A percentile compares a stretch with the other conserved stretches of the same genome.
Conservation (phyloP, 1,284 basidiomycete genomes). For the Leccinum subrobustum region DNA sequence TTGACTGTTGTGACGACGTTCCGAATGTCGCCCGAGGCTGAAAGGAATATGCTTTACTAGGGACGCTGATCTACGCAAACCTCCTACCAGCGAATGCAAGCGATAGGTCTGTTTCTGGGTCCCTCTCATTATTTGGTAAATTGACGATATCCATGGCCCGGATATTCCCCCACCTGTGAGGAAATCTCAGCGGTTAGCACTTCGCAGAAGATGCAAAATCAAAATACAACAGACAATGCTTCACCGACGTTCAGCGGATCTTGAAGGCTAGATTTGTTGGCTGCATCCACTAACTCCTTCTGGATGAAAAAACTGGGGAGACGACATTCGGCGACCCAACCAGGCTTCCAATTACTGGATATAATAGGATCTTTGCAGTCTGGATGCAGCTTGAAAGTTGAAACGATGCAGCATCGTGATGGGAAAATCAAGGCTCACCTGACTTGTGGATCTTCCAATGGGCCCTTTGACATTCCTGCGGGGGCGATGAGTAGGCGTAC, state of each 20-base stretch:
- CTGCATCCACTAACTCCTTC: conserved; percentile 6
- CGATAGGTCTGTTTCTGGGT: conserved; percentile 35
- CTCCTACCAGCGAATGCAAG: conserved; percentile 36
- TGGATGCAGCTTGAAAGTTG: conserved; percentile 3
- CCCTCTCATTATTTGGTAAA: conserved; percentile 37
- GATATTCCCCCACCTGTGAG: conserved; percentile 23
- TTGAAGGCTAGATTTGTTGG: conserved; percentile 11
- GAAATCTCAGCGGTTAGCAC: background rate
- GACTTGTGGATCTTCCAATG: conserved; percentile 26
- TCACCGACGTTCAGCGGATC: conserved; percentile 21
- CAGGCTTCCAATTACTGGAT: conserved; percentile 24
- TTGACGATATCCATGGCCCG: conserved; percentile 41
- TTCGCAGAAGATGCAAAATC: background rate
- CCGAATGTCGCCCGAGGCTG: conserved; percentile 30
- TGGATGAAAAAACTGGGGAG: conserved; percentile 21
- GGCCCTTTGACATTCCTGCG: conserved; percentile 26
- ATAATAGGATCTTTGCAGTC: conserved; percentile 27
- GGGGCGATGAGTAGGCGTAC: background rate
- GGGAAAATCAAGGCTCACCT: conserved; percentile 14
- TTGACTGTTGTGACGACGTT: conserved; percentile 26
- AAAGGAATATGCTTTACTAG: background rate
- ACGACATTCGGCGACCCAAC: conserved; percentile 25
- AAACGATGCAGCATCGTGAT: background rate
- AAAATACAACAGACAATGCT: conserved; percentile 20
- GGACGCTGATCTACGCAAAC: background rate